These are phyloP conservation scores for Fomitopsis pinicola DNA, from an alignment of 1,284 basidiomycete species.

Conservation along the genomic window DNA sequence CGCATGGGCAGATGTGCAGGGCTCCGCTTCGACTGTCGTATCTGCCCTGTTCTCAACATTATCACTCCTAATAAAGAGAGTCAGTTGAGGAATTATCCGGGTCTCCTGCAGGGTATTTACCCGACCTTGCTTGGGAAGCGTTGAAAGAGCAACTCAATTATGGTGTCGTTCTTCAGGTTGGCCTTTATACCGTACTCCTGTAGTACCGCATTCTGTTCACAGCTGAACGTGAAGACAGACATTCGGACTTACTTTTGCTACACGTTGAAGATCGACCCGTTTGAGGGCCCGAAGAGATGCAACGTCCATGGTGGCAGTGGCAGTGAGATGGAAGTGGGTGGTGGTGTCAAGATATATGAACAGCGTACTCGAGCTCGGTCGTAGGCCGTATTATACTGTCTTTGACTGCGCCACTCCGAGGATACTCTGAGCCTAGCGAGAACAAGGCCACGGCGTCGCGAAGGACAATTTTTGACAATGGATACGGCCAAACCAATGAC, in stretches of 20 bases:
- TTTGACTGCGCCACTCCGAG: not conserved
- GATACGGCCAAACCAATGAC: too few relatives aligned
- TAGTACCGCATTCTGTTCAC: too few relatives aligned
- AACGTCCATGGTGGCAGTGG: not conserved
- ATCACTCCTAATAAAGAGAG: not conserved
- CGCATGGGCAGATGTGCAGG: too few relatives aligned
- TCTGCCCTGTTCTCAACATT: too few relatives aligned
- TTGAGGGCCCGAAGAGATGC: not conserved
- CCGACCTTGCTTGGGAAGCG: not conserved
- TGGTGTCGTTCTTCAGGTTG: not conserved
- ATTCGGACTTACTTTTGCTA: not conserved
- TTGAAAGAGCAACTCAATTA: not conserved
- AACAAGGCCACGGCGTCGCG: not conserved
- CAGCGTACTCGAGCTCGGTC: too few relatives aligned
- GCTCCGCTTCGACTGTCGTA: too few relatives aligned
- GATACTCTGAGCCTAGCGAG: not conserved
- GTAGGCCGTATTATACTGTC: too few relatives aligned
- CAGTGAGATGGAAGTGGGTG: not conserved
- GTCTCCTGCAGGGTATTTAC: not conserved
- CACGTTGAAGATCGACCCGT: not conserved
- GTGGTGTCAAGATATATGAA: too few relatives aligned
- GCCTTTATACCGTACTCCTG: constrained; percentile 1
- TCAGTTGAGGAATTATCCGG: not conserved
- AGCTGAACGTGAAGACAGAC: not conserved
- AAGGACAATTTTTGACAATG: too few relatives aligned